Percentiles rank a stretch among this genome's conserved stretches.
phyloP scores from a whole-genome alignment of 1,139 yeast species.

The Pichia terricola region DNA sequence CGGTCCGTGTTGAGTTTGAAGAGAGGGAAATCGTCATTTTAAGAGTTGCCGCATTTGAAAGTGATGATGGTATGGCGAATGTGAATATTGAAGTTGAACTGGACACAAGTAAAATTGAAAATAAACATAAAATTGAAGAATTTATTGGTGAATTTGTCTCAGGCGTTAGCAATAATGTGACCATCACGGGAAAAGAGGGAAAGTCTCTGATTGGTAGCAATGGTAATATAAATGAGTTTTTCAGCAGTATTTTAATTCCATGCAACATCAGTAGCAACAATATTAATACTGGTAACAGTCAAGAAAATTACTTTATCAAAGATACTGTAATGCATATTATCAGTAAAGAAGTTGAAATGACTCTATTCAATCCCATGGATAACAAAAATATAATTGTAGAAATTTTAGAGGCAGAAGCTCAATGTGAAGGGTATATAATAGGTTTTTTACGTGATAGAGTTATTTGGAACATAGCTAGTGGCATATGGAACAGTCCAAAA shows the following conservation, averaged over 20 bases:
- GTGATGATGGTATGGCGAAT: background rate
- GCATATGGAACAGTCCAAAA: slow-evolving; percentile 37
- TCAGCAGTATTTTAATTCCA: slow-evolving; percentile 1
- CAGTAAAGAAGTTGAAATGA: slow-evolving; percentile 42
- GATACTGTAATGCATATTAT: slow-evolving; percentile 43
- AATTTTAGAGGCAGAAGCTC: slow-evolving; percentile 38
- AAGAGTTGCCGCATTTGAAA: background rate
- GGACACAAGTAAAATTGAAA: background rate
- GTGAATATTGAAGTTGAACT: slow-evolving; percentile 2
- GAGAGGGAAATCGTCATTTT: background rate
- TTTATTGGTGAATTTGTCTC: slow-evolving; percentile 27
- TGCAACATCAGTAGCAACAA: background rate
- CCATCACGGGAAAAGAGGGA: slow-evolving; percentile 11
- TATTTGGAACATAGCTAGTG: slow-evolving; percentile 36
- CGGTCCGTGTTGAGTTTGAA: slow-evolving; percentile 1
- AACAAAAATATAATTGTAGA: slow-evolving; percentile 34
- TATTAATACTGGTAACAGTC: slow-evolving; percentile 2
- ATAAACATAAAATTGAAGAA: slow-evolving; percentile 20
- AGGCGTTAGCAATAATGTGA: slow-evolving; percentile 13
- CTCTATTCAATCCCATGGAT: slow-evolving; percentile 41
- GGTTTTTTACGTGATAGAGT: slow-evolving; percentile 36
- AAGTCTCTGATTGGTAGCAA: slow-evolving; percentile 8
- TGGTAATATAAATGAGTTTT: slow-evolving; percentile 1
- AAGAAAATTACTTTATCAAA: slow-evolving; percentile 27
- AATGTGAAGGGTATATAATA: slow-evolving; percentile 34